Conservation (phyloP, 306 rosid species). For the Astragalus glycyphyllos region DNA sequence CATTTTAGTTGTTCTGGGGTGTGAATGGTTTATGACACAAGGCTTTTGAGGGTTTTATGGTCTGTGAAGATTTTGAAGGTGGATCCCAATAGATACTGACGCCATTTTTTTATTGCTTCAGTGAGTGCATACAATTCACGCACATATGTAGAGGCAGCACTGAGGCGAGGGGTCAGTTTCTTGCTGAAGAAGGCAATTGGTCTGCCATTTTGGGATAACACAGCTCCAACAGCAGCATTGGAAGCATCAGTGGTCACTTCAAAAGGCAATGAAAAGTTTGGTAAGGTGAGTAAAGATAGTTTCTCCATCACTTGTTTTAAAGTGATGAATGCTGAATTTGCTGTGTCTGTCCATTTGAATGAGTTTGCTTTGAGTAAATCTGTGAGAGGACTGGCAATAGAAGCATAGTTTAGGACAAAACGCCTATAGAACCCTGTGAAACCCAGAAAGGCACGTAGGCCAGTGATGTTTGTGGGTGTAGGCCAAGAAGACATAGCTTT, state of each 20-base stretch:
- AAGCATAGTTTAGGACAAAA: neutral
- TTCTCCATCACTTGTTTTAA: too few relatives aligned
- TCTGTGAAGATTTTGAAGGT: too few relatives aligned
- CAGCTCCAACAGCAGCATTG: neutral
- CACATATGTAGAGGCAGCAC: neutral
- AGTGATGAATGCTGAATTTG: too few relatives aligned
- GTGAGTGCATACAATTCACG: neutral
- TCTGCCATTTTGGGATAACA: neutral
- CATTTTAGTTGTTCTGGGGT: too few relatives aligned
- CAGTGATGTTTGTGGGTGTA: fast-evolving
- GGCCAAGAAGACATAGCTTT: neutral
- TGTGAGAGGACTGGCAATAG: neutral
- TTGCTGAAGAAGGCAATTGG: neutral
- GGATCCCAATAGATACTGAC: too few relatives aligned
- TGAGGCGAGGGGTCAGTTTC: fast-evolving
- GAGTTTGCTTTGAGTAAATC: neutral
- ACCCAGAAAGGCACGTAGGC: neutral
- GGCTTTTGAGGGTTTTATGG: too few relatives aligned
- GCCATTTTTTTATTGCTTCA: too few relatives aligned
- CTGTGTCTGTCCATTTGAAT: too few relatives aligned
- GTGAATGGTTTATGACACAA: too few relatives aligned
- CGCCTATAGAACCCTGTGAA: neutral
- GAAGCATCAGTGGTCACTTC: neutral
- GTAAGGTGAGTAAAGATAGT: neutral
- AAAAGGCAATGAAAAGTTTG: neutral